Conservation (phyloP, 108 stramenopile species). For the Chaetoceros tenuissimus region DNA sequence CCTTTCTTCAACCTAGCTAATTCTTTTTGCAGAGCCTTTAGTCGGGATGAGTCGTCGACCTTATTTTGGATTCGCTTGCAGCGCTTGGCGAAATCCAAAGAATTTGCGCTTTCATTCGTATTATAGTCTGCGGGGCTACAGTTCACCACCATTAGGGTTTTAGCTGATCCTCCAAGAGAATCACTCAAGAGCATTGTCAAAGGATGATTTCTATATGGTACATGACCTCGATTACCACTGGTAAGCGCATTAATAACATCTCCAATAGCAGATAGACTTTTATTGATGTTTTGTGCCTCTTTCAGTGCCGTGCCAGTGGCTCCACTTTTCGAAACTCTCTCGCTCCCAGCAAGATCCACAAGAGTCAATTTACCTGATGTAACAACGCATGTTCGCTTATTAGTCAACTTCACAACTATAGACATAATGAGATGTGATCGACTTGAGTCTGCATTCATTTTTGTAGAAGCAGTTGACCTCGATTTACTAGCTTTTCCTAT, state of each 20-base stretch:
- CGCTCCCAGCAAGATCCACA: constrained; percentile 96
- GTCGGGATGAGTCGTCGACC: constrained; percentile 1
- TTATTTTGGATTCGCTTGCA: constrained; percentile 12
- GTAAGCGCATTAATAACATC: constrained; percentile 69
- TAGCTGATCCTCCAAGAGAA: constrained; percentile 55
- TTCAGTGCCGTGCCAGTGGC: constrained; percentile 70
- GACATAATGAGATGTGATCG: constrained; percentile 53
- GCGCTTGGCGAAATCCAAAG: constrained; percentile 29
- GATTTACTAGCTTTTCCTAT: constrained; percentile 38
- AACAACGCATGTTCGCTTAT: constrained; percentile 26
- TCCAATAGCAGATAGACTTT: constrained; percentile 51
- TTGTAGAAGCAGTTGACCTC: constrained; percentile 49
- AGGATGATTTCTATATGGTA: constrained; percentile 68
- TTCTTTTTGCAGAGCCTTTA: constrained; percentile 10
- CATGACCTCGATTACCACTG: constrained; percentile 31
- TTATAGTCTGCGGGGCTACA: constrained; percentile 70
- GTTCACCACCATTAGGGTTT: constrained; percentile 76
- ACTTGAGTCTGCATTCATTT: constrained; percentile 58
- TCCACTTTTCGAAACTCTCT: constrained; percentile 87
- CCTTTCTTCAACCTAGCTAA: constrained; percentile 7
- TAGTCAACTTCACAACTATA: constrained; percentile 26
- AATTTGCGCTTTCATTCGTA: constrained; percentile 33
- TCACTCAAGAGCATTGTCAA: constrained; percentile 69
- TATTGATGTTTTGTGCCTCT: constrained; percentile 89
- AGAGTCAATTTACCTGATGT: constrained; percentile 86